Evolutionary conservation across 2,329 filamentous ascomycete species (phyloP).

Genomic region (Diaporthe aspalathi): DNA sequence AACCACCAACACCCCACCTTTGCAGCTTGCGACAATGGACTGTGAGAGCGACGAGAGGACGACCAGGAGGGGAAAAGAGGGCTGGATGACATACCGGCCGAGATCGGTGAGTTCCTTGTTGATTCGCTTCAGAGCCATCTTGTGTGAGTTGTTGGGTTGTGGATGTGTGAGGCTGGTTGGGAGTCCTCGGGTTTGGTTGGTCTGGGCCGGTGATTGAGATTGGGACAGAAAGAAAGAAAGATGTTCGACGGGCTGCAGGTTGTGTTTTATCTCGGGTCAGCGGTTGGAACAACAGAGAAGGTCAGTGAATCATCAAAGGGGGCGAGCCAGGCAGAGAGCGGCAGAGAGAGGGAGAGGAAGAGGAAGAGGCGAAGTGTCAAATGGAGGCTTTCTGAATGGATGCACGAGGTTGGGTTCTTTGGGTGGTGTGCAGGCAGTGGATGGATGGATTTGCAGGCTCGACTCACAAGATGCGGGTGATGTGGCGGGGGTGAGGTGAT

Average conservation of each 20-base stretch:
- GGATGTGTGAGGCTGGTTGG: constrained; percentile 41
- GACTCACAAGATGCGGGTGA: constrained; percentile 13
- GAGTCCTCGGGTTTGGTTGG: constrained; percentile 36
- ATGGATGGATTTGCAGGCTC: constrained; percentile 8
- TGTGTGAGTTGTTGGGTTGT: constrained; percentile 47
- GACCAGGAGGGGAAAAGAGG: constrained; percentile 35
- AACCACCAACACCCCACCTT: constrained; percentile 35
- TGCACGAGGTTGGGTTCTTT: not conserved
- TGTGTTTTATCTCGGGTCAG: constrained; percentile 36
- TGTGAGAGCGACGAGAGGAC: constrained; percentile 41
- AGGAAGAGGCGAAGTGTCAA: too few relatives aligned
- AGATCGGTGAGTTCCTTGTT: constrained; percentile 94
- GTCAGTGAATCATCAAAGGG: constrained; percentile 42
- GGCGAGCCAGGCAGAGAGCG: not conserved
- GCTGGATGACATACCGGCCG: constrained; percentile 75
- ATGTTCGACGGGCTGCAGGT: constrained; percentile 30
- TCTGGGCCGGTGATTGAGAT: constrained; percentile 34
- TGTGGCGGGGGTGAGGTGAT: constrained; percentile 21
- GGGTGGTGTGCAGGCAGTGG: not conserved
- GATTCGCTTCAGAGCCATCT: constrained; percentile 92
- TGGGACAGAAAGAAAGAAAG: constrained; percentile 22
- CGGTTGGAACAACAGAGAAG: constrained; percentile 42
- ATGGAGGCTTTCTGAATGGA: not conserved
- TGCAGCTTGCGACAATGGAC: constrained; percentile 42
- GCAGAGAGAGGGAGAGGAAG: too few relatives aligned